These are phyloP conservation scores for Globisporangium abappressorium DNA, from an alignment of 352 stramenopile species.

Conservation along the genomic window DNA sequence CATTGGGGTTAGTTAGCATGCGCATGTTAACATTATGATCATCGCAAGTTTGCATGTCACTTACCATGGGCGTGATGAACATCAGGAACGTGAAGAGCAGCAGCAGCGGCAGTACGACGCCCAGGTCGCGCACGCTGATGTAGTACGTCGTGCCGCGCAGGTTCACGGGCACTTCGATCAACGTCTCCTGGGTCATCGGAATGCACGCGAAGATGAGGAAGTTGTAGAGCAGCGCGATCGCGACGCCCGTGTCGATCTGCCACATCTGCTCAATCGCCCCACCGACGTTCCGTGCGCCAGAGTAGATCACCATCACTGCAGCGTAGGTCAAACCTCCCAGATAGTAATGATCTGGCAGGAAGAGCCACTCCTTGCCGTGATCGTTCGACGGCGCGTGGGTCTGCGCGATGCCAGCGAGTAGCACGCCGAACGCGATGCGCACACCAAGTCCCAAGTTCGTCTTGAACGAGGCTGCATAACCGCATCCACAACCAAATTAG, in stretches of 20 bases:
- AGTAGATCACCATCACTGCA: slow-evolving; percentile 72
- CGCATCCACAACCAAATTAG: background rate
- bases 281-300: slow-evolving; percentile 52
- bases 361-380: slow-evolving; percentile 30
- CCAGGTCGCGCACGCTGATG: slow-evolving; percentile 65
- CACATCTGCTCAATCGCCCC: slow-evolving; percentile 62
- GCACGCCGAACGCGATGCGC: slow-evolving; percentile 56
- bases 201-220: slow-evolving; percentile 58
- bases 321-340: slow-evolving; percentile 58
- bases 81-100: slow-evolving; percentile 64
- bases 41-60: slow-evolving; percentile 22
- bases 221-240: slow-evolving; percentile 73
- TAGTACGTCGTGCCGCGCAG: slow-evolving; percentile 54
- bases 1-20: background rate
- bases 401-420: slow-evolving; percentile 53
- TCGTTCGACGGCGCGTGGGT: slow-evolving; percentile 32
- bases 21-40: slow-evolving; percentile 7
- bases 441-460: slow-evolving; percentile 31
- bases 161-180: slow-evolving; percentile 45
- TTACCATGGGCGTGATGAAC: slow-evolving; percentile 54
- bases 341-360: slow-evolving; percentile 64
- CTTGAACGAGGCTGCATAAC: slow-evolving; percentile 30
- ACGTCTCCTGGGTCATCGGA: slow-evolving; percentile 41
- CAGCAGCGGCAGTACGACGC: slow-evolving; percentile 53
- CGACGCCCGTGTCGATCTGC: slow-evolving; percentile 70